Base-by-base conservation (phyloP, 352 stramenopile species). In the Phytophthora crassamura region DNA sequence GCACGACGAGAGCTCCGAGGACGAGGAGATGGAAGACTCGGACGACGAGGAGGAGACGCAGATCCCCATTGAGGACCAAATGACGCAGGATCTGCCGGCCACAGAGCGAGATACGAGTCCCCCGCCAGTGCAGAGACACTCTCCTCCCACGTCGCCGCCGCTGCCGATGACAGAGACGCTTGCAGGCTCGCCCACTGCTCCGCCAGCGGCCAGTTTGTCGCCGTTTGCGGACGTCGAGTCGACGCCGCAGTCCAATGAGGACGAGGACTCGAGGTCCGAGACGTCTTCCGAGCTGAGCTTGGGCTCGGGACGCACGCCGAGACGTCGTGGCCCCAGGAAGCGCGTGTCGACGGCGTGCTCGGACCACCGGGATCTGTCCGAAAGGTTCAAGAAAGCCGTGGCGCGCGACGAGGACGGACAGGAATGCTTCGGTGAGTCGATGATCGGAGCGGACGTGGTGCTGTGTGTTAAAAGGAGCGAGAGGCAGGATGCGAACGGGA, bases 221-320 rank as follows among this genome's bases (percentile, higher is more conserved):
- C 80, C 82, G 7, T 67, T 65, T 30, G 64, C 64, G 22, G 69
- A 77, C 15, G 46, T 77, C 4, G 83, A 92, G 49, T 84, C 81
- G 9, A 66, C 72, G 9, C 71, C 78, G 2, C 67, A 80, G 20
- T 90, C 80, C 14, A 83, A 79, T 28, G 86, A 94, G 28, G 84
- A 94, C 51, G 86, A 94, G 35, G 86, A 94, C 59, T 90, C 88
- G 16, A 75, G 86, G 6, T 94, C 85, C 0, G 85, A 94, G 69
- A 90, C 84, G 28, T 91, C 82, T 4, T 84, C 81, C 22, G 83
- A 92, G 52, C 67, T 85, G 14, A 84, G 61, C 59, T 39, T 56
- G n/a, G 56, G 54, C 28, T 74, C 78, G 16, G 67, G 68, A 33
- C 63, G 71, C 41, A 50, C 77, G 15, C 63, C 36, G 0, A 62